phyloP scores from a whole-genome alignment of 2,329 filamentous ascomycete species.

The Talaromyces verruculosus region DNA sequence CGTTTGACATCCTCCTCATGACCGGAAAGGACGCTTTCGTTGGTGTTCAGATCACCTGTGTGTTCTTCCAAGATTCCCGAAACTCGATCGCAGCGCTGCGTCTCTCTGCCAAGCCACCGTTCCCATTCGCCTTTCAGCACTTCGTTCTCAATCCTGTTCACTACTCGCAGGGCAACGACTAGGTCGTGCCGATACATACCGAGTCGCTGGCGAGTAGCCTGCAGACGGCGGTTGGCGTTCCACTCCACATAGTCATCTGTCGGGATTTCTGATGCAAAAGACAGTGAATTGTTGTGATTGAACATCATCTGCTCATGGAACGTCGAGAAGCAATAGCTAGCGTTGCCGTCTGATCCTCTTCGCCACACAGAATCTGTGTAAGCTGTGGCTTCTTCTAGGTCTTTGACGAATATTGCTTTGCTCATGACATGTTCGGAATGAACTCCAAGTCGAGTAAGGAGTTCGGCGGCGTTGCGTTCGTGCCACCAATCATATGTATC shows the following conservation, averaged over 20 bases:
- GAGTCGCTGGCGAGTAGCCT: constrained; percentile 77
- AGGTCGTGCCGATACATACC: constrained; percentile 86
- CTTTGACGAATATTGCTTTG: constrained; percentile 77
- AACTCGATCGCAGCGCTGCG: constrained; percentile 67
- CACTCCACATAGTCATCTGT: constrained; percentile 34
- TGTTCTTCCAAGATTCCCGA: constrained; percentile 45
- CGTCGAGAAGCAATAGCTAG: constrained; percentile 45
- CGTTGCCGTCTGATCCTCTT: constrained; percentile 28
- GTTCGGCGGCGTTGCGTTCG: constrained; percentile 74
- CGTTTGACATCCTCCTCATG: constrained; percentile 50
- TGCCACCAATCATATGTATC: constrained; percentile 78
- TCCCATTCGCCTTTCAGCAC: constrained; percentile 88
- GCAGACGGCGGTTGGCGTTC: constrained; percentile 58
- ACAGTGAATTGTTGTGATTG: constrained; percentile 33
- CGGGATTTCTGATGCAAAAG: constrained; percentile 26
- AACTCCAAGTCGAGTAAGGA: constrained; percentile 80
- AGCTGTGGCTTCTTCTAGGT: constrained; percentile 67
- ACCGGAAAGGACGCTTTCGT: constrained; percentile 35
- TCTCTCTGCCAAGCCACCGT: constrained; percentile 83
- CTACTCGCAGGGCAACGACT: constrained; percentile 81
- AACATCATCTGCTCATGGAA: constrained; percentile 45
- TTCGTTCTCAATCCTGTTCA: constrained; percentile 86
- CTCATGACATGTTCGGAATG: constrained; percentile 77
- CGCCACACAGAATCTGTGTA: constrained; percentile 33
- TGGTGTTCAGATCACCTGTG: constrained; percentile 28